phyloP scores from a whole-genome alignment of 768 basidiomycete species.

The Leccinellum luteum region DNA sequence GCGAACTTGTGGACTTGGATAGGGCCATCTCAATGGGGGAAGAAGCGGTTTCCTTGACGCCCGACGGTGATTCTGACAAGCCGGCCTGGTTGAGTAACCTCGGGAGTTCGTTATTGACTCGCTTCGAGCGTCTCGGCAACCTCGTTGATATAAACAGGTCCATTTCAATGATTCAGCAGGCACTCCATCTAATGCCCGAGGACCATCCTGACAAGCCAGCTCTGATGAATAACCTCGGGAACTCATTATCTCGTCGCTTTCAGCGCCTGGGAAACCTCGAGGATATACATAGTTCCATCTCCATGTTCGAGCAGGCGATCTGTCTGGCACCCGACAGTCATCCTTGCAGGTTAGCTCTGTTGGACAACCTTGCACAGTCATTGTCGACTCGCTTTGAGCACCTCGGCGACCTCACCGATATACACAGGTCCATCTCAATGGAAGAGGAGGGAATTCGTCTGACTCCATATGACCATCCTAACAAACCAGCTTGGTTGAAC shows the following conservation, averaged over 20 bases:
- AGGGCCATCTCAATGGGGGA: not conserved
- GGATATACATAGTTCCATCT: not conserved
- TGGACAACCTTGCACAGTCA: not conserved
- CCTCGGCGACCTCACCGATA: not conserved
- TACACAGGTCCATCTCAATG: not conserved
- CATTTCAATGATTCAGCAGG: not conserved
- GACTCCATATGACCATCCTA: not conserved
- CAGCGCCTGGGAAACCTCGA: not conserved
- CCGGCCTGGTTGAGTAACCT: not conserved
- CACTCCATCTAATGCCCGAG: not conserved
- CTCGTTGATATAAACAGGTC: not conserved
- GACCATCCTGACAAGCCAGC: not conserved
- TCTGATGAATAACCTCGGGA: not conserved
- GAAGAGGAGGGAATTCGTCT: not conserved
- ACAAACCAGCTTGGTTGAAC: not conserved
- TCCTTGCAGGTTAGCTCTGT: not conserved
- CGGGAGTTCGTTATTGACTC: not conserved
- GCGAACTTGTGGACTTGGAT: not conserved
- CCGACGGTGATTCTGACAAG: not conserved
- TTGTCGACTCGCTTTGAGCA: not conserved
- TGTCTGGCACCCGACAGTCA: not conserved
- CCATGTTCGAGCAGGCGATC: not conserved
- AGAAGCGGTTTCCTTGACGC: not conserved
- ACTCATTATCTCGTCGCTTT: not conserved
- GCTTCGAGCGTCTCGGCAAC: not conserved